Evolutionary conservation across 2,329 filamentous ascomycete genomes (phyloP), one percentile per base, ranked within the genome.

Genomic region (Lecanicillium sp.): DNA sequence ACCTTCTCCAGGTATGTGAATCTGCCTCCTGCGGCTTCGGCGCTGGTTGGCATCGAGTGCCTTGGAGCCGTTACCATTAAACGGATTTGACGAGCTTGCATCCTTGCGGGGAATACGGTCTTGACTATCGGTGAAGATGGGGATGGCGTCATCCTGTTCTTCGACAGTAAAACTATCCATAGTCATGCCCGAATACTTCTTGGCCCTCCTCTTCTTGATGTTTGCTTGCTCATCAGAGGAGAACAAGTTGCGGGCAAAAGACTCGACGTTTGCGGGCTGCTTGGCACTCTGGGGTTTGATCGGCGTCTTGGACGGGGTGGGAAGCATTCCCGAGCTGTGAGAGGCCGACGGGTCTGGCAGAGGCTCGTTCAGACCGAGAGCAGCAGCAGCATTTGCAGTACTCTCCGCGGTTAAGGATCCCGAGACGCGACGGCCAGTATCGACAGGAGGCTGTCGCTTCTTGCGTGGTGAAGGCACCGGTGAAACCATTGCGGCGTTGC

Each of bases 231-330:
- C 66, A 28, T 78, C 68, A 33, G 67, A 63, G n/a, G 71, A 62
- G 44, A 86, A 83, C 13, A 84, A 66, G 52, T 72, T 79, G 55
- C 77, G 72, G 19, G 77, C 72, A 45, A 82, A 65, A 2, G 67
- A 61, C 35, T 66, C 64, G 41, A 81, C 68, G 35, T 68, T 67
- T 44, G 69, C 65, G 37, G 66, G 61, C 18, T 66, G 66, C 53
- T 73, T 67, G 50, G 66, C 64, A 14, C 66, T 67, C 2, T 69
- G 68, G 33, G 72, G 68, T 65, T 84, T 86, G 58, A 73, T 72
- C 3, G 79, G 86, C 3, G 86, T 90, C 65, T 89, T 89, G 47
- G 79, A 74, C 3, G 86, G 86, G 3, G 86, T 90, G 13, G 82
- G 84, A 33, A 89, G 74, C 72, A 85, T 83, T 46, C 67, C 70